A percentile compares a stretch with the other conserved stretches of the same genome.
phyloP scores from a whole-genome alignment of 2,329 filamentous ascomycete genomes.

The Madurella mycetomatis region DNA sequence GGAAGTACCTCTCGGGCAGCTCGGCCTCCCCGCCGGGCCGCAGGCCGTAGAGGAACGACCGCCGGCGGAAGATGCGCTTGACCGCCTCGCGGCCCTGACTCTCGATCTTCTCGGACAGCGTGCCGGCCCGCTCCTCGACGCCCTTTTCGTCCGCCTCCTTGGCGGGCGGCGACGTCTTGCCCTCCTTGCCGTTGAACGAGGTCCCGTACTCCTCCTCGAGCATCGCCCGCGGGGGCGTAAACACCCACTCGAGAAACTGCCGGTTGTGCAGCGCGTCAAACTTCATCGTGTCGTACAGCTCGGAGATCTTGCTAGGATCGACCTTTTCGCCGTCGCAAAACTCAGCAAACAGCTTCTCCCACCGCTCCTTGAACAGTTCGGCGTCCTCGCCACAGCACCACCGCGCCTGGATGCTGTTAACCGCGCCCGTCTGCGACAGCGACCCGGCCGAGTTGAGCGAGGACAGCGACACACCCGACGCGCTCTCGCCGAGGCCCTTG shows the following conservation, averaged over 20 bases:
- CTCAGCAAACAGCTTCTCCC: conserved; percentile 96
- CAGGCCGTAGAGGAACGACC: conserved; percentile 55
- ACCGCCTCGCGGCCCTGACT: conserved; percentile 34
- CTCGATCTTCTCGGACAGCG: conserved; percentile 40
- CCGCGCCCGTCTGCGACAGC: conserved; percentile 56
- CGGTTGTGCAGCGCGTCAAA: conserved; percentile 97
- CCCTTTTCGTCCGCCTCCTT: conserved; percentile 37
- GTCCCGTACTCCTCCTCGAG: conserved; percentile 63
- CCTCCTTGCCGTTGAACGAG: conserved; percentile 25
- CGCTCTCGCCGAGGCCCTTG: conserved; percentile 39
- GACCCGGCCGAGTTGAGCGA: conserved; percentile 33
- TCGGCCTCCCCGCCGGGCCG: conserved; percentile 50
- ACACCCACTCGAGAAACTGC: conserved; percentile 95
- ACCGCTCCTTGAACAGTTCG: conserved; percentile 89
- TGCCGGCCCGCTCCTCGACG: conserved; percentile 20
- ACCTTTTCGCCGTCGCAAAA: conserved; percentile 97
- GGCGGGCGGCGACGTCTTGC: conserved; percentile 24
- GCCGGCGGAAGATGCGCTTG: conserved; percentile 54
- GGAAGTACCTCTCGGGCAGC: conserved; percentile 74
- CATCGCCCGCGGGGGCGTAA: conserved; percentile 78
- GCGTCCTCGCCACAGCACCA: conserved; percentile 98
- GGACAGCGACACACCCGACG: conserved; percentile 38
- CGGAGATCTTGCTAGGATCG: conserved; percentile 96
- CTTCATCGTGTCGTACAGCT: conserved; percentile 99
- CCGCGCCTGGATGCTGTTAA: conserved; percentile 73